Percentiles rank a stretch among this genome's conserved stretches.
phyloP scores from a whole-genome alignment of 2,329 filamentous ascomycete genomes.

The Bertia moriformis region DNA sequence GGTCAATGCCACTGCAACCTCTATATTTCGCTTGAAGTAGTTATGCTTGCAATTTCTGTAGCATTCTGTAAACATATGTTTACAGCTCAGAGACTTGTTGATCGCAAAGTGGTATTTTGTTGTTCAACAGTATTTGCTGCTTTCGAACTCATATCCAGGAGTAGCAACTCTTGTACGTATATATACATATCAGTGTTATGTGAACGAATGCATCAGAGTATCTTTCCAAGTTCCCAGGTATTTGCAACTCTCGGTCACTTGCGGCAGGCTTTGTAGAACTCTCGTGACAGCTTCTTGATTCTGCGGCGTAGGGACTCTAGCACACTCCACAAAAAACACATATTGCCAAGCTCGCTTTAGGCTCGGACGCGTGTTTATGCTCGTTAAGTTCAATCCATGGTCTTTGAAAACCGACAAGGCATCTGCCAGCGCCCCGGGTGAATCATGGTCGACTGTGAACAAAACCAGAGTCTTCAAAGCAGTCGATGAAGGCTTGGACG shows the following conservation, averaged over 20 bases:
- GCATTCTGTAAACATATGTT: too few species aligned
- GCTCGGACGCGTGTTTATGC: background rate
- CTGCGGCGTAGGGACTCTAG: background rate
- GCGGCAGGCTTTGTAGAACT: background rate
- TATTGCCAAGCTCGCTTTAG: background rate
- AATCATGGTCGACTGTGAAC: background rate
- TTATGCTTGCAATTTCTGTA: background rate
- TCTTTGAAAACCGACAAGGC: background rate
- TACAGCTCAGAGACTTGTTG: too few species aligned
- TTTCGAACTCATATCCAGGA: too few species aligned
- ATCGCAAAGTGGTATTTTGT: too few species aligned
- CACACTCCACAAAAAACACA: conserved; percentile 1
- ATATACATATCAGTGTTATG: too few species aligned
- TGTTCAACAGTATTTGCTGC: too few species aligned
- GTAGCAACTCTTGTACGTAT: too few species aligned
- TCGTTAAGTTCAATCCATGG: background rate
- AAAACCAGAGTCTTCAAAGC: background rate
- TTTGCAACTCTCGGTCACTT: background rate
- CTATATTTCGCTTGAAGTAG: too few species aligned
- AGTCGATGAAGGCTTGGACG: background rate
- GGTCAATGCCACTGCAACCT: too few species aligned
- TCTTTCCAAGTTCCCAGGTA: conserved; percentile 1
- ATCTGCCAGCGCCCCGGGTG: background rate
- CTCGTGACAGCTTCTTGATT: background rate
- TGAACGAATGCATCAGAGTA: too few species aligned